These are phyloP conservation scores for Ceratocystis destructans DNA, from an alignment of 2,329 filamentous ascomycete species.

Conservation along the genomic window DNA sequence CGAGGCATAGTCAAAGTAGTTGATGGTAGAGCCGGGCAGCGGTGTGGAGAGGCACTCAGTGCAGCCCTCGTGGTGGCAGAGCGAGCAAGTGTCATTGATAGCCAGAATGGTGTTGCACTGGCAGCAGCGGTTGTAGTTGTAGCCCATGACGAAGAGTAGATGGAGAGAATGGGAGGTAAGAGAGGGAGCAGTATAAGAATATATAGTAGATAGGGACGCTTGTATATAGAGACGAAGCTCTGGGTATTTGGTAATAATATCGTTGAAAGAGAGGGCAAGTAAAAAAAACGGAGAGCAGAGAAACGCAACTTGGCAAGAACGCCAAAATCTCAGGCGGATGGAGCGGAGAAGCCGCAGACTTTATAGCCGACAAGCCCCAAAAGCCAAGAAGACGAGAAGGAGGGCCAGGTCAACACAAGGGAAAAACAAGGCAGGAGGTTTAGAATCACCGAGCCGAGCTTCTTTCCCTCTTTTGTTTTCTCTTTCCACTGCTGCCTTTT, in stretches of 20 bases:
- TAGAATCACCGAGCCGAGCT: background rate
- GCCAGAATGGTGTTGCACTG: slow-evolving; percentile 42
- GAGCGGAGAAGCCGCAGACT: background rate
- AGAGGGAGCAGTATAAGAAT: background rate
- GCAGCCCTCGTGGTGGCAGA: slow-evolving; percentile 40
- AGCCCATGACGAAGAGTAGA: slow-evolving; percentile 3
- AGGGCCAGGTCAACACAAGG: background rate
- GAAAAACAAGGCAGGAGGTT: background rate
- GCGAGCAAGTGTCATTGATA: slow-evolving; percentile 41
- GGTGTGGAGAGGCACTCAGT: slow-evolving; percentile 27
- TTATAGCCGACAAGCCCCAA: background rate
- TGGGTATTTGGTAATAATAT: background rate
- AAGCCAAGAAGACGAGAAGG: background rate
- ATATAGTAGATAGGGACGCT: background rate
- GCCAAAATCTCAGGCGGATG: background rate
- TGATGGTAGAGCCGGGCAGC: slow-evolving; percentile 13
- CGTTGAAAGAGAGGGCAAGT: background rate
- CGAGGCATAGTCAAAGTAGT: slow-evolving; percentile 15
- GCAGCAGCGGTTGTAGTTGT: slow-evolving; percentile 40
- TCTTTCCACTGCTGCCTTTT: background rate
- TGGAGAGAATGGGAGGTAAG: background rate
- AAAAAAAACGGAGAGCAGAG: background rate
- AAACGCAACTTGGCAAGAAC: background rate
- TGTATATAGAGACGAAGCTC: background rate
- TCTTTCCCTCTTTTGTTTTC: background rate